phyloP scores from a whole-genome alignment of 1,284 basidiomycete genomes.

The Trametes hirsuta region DNA sequence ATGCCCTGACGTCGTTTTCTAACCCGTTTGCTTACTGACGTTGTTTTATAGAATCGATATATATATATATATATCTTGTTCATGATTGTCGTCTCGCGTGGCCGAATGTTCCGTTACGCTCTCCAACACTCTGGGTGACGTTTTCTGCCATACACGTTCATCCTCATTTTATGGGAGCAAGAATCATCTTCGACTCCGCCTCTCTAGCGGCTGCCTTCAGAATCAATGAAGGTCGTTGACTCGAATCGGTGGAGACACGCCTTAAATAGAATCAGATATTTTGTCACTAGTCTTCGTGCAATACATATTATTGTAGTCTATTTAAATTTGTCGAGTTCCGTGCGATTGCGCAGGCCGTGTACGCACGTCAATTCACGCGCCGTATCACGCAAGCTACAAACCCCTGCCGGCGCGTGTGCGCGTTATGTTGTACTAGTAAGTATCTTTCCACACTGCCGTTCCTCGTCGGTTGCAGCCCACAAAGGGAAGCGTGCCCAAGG shows the following conservation, averaged over 20 bases:
- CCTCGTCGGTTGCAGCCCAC: no score
- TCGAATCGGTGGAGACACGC: constrained; percentile 19
- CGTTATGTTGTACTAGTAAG: no score
- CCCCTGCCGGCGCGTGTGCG: no score
- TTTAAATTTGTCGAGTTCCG: background rate
- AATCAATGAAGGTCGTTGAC: constrained; percentile 18
- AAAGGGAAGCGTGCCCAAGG: no score
- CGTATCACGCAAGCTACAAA: no score
- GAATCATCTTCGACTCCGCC: constrained; percentile 30
- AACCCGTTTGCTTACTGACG: background rate
- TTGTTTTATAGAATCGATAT: background rate
- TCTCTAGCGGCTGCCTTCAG: constrained; percentile 18
- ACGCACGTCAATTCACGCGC: no score
- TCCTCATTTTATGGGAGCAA: constrained; percentile 90
- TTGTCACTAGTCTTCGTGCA: background rate
- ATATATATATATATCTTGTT: no score
- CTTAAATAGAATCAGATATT: background rate
- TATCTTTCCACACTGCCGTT: no score
- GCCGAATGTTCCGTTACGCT: constrained; percentile 43
- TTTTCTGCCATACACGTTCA: constrained; percentile 63
- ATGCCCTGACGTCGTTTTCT: constrained; percentile 2
- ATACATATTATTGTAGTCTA: no score
- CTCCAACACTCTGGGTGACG: constrained; percentile 89
- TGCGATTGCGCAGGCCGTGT: background rate
- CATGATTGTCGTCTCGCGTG: background rate